A percentile compares a stretch with the other conserved stretches of the same genome.
These are phyloP conservation scores for Clarireedia homoeocarpa DNA, from an alignment of 2,329 filamentous ascomycete genomes.

Conservation along the genomic window DNA sequence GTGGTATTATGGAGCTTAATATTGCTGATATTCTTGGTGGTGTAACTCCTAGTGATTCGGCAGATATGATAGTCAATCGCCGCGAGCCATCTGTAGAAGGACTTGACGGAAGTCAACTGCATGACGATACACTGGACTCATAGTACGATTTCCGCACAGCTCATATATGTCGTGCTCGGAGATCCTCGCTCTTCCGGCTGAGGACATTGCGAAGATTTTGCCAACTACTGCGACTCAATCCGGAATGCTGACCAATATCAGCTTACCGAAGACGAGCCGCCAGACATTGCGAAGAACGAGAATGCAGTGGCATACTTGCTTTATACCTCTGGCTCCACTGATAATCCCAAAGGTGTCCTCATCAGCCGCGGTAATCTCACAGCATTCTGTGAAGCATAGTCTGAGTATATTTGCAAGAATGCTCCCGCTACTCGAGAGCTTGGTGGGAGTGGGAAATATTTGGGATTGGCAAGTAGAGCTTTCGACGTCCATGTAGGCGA, in stretches of 20 bases:
- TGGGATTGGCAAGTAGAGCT: conserved; percentile 30
- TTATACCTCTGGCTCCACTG: conserved; percentile 73
- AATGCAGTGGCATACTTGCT: conserved; percentile 54
- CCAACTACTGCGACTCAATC: conserved; percentile 3
- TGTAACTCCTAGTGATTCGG: neutral
- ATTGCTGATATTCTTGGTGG: conserved; percentile 3
- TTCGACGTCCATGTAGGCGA: conserved; percentile 29
- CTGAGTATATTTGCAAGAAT: neutral
- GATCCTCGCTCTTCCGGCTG: neutral
- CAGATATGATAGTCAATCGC: neutral
- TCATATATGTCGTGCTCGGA: neutral
- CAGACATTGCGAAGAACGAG: neutral
- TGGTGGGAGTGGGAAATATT: conserved; percentile 24
- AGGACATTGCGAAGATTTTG: neutral
- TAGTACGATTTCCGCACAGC: neutral
- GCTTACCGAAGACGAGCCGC: neutral
- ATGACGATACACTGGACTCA: neutral
- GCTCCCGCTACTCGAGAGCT: neutral
- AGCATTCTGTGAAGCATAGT: neutral
- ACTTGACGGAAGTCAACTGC: neutral
- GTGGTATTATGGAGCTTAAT: neutral
- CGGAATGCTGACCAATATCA: conserved; percentile 2
- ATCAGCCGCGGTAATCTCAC: conserved; percentile 6
- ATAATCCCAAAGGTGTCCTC: conserved; percentile 68
- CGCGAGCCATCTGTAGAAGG: neutral